These are phyloP conservation scores for Colletotrichum eremochloae DNA, from an alignment of 2,329 filamentous ascomycete species.

Conservation along the genomic window DNA sequence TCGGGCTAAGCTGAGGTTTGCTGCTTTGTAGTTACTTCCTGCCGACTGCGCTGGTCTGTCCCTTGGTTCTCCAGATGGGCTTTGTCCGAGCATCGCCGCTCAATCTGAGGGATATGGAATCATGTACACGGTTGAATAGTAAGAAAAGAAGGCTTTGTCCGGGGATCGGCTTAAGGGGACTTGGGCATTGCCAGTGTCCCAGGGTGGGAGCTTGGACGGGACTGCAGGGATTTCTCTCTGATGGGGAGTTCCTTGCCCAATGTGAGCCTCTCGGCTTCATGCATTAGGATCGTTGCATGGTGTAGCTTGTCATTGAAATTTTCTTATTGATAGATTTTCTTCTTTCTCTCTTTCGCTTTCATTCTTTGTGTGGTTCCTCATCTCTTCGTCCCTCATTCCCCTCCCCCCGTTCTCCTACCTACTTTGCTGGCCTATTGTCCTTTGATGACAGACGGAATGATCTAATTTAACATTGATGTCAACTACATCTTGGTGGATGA, in stretches of 20 bases:
- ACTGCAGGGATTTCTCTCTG: neutral
- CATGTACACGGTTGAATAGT: neutral
- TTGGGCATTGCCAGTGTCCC: neutral
- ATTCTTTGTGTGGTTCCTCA: constrained; percentile 6
- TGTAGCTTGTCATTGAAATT: constrained; percentile 9
- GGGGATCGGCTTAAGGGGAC: neutral
- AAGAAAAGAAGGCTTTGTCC: constrained; percentile 5
- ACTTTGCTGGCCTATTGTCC: neutral
- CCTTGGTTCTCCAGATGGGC: neutral
- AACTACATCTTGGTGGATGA: neutral
- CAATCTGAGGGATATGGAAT: neutral
- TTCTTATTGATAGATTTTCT: neutral
- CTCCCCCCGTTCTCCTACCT: too few relatives aligned
- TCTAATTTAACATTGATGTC: neutral
- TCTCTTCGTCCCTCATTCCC: neutral
- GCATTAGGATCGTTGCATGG: constrained; percentile 3
- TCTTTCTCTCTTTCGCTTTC: neutral
- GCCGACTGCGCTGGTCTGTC: neutral
- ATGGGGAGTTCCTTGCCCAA: constrained; percentile 9
- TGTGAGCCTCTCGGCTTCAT: constrained; percentile 10
- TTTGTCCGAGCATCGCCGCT: neutral
- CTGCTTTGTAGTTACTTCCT: neutral
- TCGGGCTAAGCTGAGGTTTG: neutral
- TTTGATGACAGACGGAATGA: neutral
- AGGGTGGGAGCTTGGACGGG: constrained; percentile 4